Evolutionary conservation across 805 yeast species (phyloP).

Genomic region (Clavispora phyllophila): DNA sequence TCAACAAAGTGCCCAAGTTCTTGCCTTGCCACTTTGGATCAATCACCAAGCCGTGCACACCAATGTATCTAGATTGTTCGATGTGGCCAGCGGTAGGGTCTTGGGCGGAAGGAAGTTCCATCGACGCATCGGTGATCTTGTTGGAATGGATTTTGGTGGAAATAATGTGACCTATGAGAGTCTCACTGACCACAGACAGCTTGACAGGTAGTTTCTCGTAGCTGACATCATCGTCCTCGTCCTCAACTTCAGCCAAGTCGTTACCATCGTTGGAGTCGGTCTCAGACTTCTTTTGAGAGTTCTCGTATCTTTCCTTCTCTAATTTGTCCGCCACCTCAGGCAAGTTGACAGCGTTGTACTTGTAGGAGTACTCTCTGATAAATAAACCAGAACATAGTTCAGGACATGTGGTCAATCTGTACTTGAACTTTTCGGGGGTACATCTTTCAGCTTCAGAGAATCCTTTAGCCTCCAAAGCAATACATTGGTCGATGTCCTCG

Average conservation of each 20-base stretch:
- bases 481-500: constrained; percentile 59
- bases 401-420: constrained; percentile 78
- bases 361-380: constrained; percentile 56
- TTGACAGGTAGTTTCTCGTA: constrained; percentile 40
- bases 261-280: constrained; percentile 11
- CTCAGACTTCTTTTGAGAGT: constrained; percentile 9
- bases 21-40: constrained; percentile 74
- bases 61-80: constrained; percentile 70
- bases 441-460: constrained; percentile 72
- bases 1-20: constrained; percentile 74
- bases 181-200: constrained; percentile 52
- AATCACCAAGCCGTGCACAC: constrained; percentile 77
- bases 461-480: constrained; percentile 58
- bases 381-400: constrained; percentile 88
- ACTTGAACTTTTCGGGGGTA: constrained; percentile 52
- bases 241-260: constrained; percentile 15
- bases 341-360: constrained; percentile 38
- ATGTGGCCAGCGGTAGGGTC: constrained; percentile 53
- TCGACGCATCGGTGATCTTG: constrained; percentile 50
- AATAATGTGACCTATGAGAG: constrained; percentile 72
- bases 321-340: constrained; percentile 36
- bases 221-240: constrained; percentile 23
- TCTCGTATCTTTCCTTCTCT: constrained; percentile 20
- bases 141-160: constrained; percentile 63
- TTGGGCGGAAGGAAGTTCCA: constrained; percentile 50